These are phyloP conservation scores for Salix exigua DNA, from an alignment of 345 rosid species.

Conservation along the genomic window DNA sequence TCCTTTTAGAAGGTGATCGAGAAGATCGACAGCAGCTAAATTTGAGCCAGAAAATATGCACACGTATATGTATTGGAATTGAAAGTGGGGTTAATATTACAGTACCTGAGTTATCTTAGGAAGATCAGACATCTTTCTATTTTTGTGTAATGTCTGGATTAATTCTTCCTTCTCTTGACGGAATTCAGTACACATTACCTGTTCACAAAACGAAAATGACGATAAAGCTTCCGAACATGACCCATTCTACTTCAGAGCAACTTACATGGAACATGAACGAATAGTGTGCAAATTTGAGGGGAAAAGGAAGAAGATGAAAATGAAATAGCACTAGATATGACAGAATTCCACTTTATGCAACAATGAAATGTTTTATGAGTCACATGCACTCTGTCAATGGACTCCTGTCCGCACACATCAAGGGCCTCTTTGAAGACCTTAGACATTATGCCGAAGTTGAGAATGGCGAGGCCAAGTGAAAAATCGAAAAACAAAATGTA, in stretches of 20 bases:
- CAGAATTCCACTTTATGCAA: background rate
- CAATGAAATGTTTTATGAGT: too few species aligned
- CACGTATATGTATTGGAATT: background rate
- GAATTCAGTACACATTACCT: constrained; percentile 79
- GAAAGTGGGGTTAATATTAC: background rate
- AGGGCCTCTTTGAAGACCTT: too few species aligned
- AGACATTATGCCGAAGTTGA: background rate
- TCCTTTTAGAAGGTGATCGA: background rate
- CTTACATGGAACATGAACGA: background rate
- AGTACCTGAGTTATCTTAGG: constrained; percentile 71
- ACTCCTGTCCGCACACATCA: too few species aligned
- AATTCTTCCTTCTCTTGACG: constrained; percentile 69
- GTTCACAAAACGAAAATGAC: constrained; percentile 11
- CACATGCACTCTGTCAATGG: too few species aligned
- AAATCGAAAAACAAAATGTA: background rate
- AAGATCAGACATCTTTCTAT: constrained; percentile 58
- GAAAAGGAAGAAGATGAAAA: too few species aligned
- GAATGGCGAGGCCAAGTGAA: background rate
- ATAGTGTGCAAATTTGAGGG: too few species aligned
- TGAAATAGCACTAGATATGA: background rate
- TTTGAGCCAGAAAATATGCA: background rate
- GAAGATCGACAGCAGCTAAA: background rate
- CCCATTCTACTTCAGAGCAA: background rate
- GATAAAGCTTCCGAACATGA: background rate
- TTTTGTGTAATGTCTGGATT: constrained; percentile 64